Evolutionary conservation across 2,329 filamentous ascomycete species (phyloP), one percentile per base, ranked within the genome.

Genomic region (Aspergillus sp.): DNA sequence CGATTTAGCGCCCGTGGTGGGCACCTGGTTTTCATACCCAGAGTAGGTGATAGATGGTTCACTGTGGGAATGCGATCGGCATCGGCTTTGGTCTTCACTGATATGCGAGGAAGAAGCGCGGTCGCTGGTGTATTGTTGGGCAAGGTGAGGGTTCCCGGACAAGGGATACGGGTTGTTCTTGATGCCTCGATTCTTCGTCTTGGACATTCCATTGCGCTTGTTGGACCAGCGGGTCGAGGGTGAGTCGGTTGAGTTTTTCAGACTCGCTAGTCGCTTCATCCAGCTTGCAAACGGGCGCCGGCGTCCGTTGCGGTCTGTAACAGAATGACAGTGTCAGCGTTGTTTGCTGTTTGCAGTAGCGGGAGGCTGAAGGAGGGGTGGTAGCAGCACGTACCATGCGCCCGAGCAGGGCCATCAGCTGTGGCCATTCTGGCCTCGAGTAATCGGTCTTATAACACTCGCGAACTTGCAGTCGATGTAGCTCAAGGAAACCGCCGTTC

Each of bases 151-250:
- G 44, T 83, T 83, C 57, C 89, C 90, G 2, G 91, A 96, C 66
- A 93, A 83, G 8, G 90, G 90, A 70, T 97, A 97, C n/a, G 93
- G 93, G 71, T 93, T 93, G 80, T 96, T 96, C 68, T 86, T 85
- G 50, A 80, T 78, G 17, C 77, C 72, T 48, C 80, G 81, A 75
- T 88, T 90, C 75, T 88, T 89, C 53, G 62, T 67, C 55, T 78
- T 78, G 36, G 64, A 58, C 48, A 61, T 48, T 39, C 60, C 48
- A 55, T 68, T 53, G 60, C 71, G 72, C 60, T 75, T 77, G 60
- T 79, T 75, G 13, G 74, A 71, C 63, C 71, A 74, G 48, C 69
- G 68, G 43, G 70, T 58, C 64, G 70, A 61, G 61, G 67, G 65
- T 15, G 80, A 75, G 59, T 85, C 85, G 32, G 87, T 89, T 4